Evolutionary conservation across 345 rosid species (phyloP).

Genomic region (Boechera divaricarpa): DNA sequence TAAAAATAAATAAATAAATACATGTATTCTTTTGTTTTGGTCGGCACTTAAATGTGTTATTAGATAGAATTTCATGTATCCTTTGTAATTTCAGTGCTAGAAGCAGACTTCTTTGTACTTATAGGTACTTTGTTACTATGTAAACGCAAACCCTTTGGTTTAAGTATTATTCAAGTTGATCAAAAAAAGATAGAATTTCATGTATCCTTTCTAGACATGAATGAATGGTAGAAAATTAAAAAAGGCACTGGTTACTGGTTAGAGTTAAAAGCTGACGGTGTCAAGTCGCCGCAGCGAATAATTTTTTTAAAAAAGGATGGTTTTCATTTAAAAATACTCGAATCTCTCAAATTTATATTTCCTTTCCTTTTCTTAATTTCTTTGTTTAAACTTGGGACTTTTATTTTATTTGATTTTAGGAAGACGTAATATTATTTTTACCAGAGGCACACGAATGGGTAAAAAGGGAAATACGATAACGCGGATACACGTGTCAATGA

Average conservation of each 20-base stretch:
- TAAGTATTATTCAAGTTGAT: too few relatives aligned
- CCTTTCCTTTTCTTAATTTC: constrained; percentile 12
- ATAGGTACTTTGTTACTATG: too few relatives aligned
- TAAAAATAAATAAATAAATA: neutral
- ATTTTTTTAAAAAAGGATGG: constrained; percentile 23
- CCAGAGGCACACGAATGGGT: constrained; percentile 36
- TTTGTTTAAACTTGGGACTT: neutral
- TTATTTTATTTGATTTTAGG: neutral
- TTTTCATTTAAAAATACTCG: constrained; percentile 31
- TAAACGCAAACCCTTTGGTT: too few relatives aligned
- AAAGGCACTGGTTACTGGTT: constrained; percentile 10
- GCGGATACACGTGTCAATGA: constrained; percentile 22
- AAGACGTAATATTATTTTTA: constrained; percentile 15
- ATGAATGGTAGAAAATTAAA: neutral
- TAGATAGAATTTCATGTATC: too few relatives aligned
- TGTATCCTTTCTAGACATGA: neutral
- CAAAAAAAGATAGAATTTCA: too few relatives aligned
- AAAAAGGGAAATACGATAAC: constrained; percentile 4
- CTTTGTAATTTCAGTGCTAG: too few relatives aligned
- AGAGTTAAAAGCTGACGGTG: constrained; percentile 33
- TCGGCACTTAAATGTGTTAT: neutral
- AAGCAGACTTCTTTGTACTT: too few relatives aligned
- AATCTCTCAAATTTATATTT: constrained; percentile 18
- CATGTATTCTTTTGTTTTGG: neutral
- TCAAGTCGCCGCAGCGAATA: constrained; percentile 40